These are phyloP conservation scores for Diaporthe velutina DNA, from an alignment of 2,329 filamentous ascomycete genomes.

Conservation along the genomic window DNA sequence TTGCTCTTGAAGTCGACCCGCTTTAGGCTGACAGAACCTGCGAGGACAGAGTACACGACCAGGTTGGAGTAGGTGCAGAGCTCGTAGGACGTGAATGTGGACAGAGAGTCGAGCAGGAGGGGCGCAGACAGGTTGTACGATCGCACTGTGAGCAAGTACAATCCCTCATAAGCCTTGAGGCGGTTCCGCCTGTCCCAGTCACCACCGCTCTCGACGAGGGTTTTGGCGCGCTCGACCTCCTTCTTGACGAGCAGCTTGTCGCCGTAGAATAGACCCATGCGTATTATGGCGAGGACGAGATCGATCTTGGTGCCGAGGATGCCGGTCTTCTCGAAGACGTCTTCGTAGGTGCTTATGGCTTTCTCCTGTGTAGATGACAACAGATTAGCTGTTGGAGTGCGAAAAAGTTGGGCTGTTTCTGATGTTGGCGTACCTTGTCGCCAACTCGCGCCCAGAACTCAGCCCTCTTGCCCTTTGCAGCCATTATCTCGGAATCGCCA, in stretches of 20 bases:
- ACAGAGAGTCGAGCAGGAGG: constrained; percentile 94
- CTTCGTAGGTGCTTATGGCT: constrained; percentile 92
- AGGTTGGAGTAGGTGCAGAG: constrained; percentile 96
- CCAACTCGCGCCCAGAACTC: constrained; percentile 97
- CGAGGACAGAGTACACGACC: constrained; percentile 95
- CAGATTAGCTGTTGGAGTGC: not conserved
- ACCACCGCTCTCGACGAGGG: constrained; percentile 92
- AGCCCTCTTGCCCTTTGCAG: constrained; percentile 91
- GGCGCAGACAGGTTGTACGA: constrained; percentile 92
- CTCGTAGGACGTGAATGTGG: constrained; percentile 98
- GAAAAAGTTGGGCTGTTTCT: not conserved
- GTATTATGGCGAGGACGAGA: constrained; percentile 94
- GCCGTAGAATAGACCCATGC: constrained; percentile 94
- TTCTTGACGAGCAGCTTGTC: constrained; percentile 95
- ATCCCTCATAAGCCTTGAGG: constrained; percentile 97
- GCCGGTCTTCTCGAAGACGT: constrained; percentile 95
- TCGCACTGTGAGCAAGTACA: constrained; percentile 92
- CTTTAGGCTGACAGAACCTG: constrained; percentile 93
- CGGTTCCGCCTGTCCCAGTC: constrained; percentile 99
- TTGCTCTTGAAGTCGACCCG: constrained; percentile 99
- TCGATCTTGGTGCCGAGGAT: constrained; percentile 98
- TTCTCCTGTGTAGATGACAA: constrained; percentile 75
- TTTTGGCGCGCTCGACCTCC: constrained; percentile 89
- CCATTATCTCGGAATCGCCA: constrained; percentile 94
- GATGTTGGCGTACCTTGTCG: constrained; percentile 80